Percentiles rank a stretch among this genome's conserved stretches.
Evolutionary conservation across 1,139 yeast genomes (phyloP).

Genomic region (Pichia kudriavzevii): DNA sequence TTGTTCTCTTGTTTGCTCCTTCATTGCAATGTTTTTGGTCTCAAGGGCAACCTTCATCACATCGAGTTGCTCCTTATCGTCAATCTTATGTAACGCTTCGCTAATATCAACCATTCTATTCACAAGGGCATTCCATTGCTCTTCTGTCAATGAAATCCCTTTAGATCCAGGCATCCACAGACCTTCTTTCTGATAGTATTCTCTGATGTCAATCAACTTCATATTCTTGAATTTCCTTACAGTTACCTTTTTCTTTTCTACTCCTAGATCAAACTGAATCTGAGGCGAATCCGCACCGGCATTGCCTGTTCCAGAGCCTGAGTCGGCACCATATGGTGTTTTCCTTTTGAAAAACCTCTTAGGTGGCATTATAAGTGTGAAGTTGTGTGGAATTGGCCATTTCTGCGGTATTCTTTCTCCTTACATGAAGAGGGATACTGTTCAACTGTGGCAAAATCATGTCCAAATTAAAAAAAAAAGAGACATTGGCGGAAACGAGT

Average conservation of each 20-base stretch:
- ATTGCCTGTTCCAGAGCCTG: background rate
- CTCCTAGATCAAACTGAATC: conserved; percentile 36
- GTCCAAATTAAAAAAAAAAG: too few species aligned
- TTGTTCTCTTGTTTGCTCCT: background rate
- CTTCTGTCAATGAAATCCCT: conserved; percentile 74
- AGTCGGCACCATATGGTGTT: background rate
- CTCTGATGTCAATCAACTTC: conserved; percentile 71
- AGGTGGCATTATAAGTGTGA: conserved; percentile 11
- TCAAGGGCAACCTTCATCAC: conserved; percentile 7
- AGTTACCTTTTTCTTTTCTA: conserved; percentile 56
- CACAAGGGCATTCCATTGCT: conserved; percentile 53
- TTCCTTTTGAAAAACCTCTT: conserved; percentile 9
- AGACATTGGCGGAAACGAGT: too few species aligned
- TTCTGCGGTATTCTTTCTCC: conserved; percentile 15
- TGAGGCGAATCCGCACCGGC: conserved; percentile 9
- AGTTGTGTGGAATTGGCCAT: too few species aligned
- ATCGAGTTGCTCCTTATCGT: conserved; percentile 24
- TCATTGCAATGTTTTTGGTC: conserved; percentile 26
- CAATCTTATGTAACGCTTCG: conserved; percentile 48
- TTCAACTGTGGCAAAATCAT: too few species aligned
- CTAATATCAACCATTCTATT: conserved; percentile 49
- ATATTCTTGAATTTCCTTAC: conserved; percentile 62
- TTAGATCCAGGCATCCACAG: conserved; percentile 73
- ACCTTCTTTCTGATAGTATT: conserved; percentile 59
- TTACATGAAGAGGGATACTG: too few species aligned